Evolutionary conservation across 257 asterid genomes (phyloP).

Genomic region (Haberlea rhodopensis): DNA sequence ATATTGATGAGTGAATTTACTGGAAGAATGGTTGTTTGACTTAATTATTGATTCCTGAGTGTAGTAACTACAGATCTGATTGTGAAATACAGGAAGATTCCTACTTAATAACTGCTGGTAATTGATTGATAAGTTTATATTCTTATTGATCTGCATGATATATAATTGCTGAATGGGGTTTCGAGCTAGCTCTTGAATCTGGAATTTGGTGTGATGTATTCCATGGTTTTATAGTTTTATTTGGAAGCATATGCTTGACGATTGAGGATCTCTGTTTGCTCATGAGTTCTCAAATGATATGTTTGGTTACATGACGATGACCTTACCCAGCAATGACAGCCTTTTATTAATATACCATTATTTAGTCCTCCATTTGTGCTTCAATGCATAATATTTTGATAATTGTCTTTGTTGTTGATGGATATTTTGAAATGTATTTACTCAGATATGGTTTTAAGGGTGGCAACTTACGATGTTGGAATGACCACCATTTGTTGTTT

Average conservation of each 20-base stretch:
- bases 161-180: conserved; percentile 5
- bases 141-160: conserved; percentile 9
- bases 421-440: neutral
- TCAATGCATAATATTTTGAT: neutral
- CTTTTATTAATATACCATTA: neutral
- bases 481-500: neutral
- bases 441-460: neutral
- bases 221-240: neutral
- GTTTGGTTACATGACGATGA: neutral
- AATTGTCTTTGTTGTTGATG: neutral
- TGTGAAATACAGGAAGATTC: neutral
- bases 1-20: neutral
- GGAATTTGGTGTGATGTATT: neutral
- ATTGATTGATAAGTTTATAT: neutral
- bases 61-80: neutral
- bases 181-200: conserved; percentile 14
- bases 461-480: neutral
- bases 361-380: neutral
- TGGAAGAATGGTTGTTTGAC: neutral
- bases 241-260: neutral
- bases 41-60: conserved; percentile 5
- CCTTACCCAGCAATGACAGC: neutral
- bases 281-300: conserved; percentile 8
- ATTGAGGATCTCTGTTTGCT: neutral
- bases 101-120: neutral